Evolutionary conservation across 768 basidiomycete genomes (phyloP).

Genomic region (Serendipita vermifera): DNA sequence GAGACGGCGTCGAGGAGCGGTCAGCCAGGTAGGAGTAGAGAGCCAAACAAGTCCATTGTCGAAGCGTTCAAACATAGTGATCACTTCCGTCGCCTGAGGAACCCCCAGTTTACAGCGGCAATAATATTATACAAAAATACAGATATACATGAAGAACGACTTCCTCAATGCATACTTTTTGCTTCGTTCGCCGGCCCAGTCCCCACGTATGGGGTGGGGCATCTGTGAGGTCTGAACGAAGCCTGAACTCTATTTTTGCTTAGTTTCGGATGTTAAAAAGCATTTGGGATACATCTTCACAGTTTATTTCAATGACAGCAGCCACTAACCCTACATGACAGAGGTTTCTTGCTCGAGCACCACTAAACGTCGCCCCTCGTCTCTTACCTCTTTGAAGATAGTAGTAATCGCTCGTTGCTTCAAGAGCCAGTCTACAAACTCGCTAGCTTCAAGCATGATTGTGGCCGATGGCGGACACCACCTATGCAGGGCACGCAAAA

Average conservation of each 20-base stretch:
- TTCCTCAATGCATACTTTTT: neutral
- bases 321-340: neutral
- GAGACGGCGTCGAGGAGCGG: neutral
- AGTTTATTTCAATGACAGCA: neutral
- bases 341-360: neutral
- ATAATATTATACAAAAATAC: neutral
- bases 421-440: no score
- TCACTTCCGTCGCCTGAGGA: no score
- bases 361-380: no score
- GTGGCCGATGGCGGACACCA: no score
- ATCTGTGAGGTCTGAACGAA: neutral
- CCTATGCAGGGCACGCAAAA: no score
- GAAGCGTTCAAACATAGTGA: no score
- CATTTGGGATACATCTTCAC: neutral
- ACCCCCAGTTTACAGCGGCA: no score
- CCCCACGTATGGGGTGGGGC: neutral
- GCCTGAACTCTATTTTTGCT: neutral
- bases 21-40: no score
- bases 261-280: neutral
- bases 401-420: no score
- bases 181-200: neutral
- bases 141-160: neutral
- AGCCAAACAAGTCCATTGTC: neutral
- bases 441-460: no score
- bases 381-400: no score